phyloP scores from a whole-genome alignment of 176 grass and related monocot genomes.

The Triticum turgidum region DNA sequence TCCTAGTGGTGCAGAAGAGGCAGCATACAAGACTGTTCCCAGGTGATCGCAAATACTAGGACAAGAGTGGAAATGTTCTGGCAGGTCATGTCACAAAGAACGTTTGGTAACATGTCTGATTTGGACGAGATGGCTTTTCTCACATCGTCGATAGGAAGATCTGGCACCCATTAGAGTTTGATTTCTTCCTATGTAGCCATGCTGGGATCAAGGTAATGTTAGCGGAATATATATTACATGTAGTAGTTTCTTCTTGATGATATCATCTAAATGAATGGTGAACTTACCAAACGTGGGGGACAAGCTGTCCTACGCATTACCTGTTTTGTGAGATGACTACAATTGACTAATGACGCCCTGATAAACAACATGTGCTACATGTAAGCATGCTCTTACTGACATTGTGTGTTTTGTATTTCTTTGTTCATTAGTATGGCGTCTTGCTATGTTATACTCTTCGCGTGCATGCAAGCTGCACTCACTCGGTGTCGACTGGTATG shows the following conservation, averaged over 20 bases:
- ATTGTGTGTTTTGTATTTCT: neutral
- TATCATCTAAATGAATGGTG: too few species aligned
- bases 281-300: constrained; percentile 33
- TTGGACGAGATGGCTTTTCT: neutral
- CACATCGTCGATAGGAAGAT: constrained; percentile 50
- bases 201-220: constrained; percentile 60
- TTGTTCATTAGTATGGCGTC: neutral
- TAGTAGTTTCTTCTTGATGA: too few species aligned
- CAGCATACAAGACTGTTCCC: constrained; percentile 76
- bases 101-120: neutral
- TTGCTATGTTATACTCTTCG: neutral
- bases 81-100: constrained; percentile 37
- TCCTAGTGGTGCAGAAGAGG: constrained; percentile 78
- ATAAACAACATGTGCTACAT: too few species aligned
- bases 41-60: constrained; percentile 21
- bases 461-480: constrained; percentile 40
- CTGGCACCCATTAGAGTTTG: constrained; percentile 62
- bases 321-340: constrained; percentile 67
- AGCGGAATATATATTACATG: neutral
- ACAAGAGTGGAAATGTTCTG: constrained; percentile 45
- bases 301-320: constrained; percentile 69
- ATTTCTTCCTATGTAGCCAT: constrained; percentile 83
- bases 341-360: constrained; percentile 63
- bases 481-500: too few species aligned
- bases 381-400: too few species aligned